phyloP scores from a whole-genome alignment of 495 filamentous ascomycete genomes.

The Neurospora sp. region DNA sequence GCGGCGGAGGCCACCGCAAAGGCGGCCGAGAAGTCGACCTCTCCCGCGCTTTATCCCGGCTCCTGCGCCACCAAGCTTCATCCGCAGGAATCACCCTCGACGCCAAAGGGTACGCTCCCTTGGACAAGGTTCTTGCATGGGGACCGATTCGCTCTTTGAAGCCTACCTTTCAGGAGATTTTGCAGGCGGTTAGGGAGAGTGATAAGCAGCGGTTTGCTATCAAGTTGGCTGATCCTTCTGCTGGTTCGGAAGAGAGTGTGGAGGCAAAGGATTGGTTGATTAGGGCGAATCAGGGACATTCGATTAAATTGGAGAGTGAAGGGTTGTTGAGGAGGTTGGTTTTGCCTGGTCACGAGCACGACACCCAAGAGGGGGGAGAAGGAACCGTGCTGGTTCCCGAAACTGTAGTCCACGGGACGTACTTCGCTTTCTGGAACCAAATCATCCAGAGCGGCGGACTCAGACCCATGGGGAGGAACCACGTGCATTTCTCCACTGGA shows the following conservation, averaged over 20 bases:
- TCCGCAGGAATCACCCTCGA: constrained; percentile 69
- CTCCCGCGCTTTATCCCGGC: constrained; percentile 68
- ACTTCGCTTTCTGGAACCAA: constrained; percentile 58
- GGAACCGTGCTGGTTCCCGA: no score
- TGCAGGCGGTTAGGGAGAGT: constrained; percentile 56
- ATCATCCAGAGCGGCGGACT: constrained; percentile 69
- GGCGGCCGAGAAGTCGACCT: constrained; percentile 51
- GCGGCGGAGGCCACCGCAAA: constrained; percentile 9
- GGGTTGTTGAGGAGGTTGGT: constrained; percentile 59
- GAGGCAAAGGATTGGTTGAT: constrained; percentile 68
- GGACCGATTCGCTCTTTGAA: constrained; percentile 56
- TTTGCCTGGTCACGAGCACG: constrained; percentile 1
- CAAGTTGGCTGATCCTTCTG: constrained; percentile 17
- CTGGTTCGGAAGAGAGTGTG: constrained; percentile 25
- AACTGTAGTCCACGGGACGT: constrained; percentile 78
- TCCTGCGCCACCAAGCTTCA: constrained; percentile 77
- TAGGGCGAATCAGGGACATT: constrained; percentile 90
- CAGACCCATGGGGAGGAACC: constrained; percentile 68
- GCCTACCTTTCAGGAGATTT: constrained; percentile 65
- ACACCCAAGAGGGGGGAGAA: no score
- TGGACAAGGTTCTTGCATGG: constrained; percentile 66
- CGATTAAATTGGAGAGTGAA: constrained; percentile 56
- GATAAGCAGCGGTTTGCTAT: constrained; percentile 87
- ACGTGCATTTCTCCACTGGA: constrained; percentile 77
- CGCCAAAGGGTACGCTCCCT: constrained; percentile 66